These are phyloP conservation scores for Nigrospora osmanthi DNA, from an alignment of 2,329 filamentous ascomycete genomes.

Conservation along the genomic window DNA sequence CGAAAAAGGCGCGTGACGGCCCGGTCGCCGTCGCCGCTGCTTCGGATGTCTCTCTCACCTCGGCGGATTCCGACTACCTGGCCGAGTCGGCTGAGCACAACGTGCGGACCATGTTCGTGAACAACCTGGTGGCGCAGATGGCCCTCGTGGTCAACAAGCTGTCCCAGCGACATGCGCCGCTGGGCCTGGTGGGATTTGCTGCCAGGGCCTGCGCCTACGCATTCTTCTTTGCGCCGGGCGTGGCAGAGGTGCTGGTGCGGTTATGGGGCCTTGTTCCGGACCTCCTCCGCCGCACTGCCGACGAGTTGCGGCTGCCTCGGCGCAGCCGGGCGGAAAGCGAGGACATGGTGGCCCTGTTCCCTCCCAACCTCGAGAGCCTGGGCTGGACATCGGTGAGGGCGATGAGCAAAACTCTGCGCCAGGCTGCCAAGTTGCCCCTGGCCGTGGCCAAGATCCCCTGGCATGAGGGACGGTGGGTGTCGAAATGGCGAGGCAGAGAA, in stretches of 20 bases:
- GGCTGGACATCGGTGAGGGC: conserved; percentile 46
- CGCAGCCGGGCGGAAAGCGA: conserved; percentile 49
- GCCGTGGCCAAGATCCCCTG: conserved; percentile 69
- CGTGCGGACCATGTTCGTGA: conserved; percentile 76
- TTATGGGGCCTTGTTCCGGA: conserved; percentile 69
- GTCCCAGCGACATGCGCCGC: conserved; percentile 62
- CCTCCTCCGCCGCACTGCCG: conserved; percentile 62
- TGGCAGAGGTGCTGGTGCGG: conserved; percentile 75
- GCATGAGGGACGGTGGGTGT: conserved; percentile 76
- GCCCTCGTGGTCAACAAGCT: conserved; percentile 82
- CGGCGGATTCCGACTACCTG: conserved; percentile 37
- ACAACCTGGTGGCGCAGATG: conserved; percentile 78
- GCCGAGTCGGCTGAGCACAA: conserved; percentile 75
- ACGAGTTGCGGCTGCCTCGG: conserved; percentile 59
- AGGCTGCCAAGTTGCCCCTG: conserved; percentile 56
- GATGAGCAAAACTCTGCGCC: conserved; percentile 51
- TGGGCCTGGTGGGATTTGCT: conserved; percentile 72
- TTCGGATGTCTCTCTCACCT: conserved; percentile 55
- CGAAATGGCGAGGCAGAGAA: conserved; percentile 79
- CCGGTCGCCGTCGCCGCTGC: conserved; percentile 46
- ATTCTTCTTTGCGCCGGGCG: conserved; percentile 84
- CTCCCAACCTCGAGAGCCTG: conserved; percentile 51
- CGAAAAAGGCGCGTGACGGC: background rate
- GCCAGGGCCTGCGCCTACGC: conserved; percentile 88
- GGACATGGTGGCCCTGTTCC: conserved; percentile 62